phyloP scores from a whole-genome alignment of 208 protist species.

The Leishmania aethiopica region DNA sequence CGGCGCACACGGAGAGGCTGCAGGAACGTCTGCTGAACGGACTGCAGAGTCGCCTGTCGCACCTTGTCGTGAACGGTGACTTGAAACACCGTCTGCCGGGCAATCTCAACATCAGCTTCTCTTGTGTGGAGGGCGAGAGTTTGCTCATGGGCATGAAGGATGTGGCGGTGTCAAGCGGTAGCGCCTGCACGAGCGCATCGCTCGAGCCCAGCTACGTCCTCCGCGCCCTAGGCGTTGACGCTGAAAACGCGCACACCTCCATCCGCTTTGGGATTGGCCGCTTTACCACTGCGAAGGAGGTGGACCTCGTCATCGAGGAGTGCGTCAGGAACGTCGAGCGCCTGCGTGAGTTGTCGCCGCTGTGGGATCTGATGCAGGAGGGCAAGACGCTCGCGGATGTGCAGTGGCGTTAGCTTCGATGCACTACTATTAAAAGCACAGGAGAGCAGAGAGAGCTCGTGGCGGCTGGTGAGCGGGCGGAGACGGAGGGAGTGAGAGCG shows the following conservation, averaged over 20 bases:
- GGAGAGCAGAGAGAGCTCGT: background rate
- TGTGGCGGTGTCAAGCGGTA: constrained; percentile 96
- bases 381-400: constrained; percentile 94
- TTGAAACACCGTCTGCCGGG: constrained; percentile 91
- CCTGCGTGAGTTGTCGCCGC: constrained; percentile 97
- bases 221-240: constrained; percentile 97
- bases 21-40: constrained; percentile 85
- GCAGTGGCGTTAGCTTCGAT: constrained; percentile 68
- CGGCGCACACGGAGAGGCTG: constrained; percentile 79
- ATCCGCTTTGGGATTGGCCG: constrained; percentile 98
- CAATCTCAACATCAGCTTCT: constrained; percentile 99
- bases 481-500: background rate
- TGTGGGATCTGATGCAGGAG: constrained; percentile 98
- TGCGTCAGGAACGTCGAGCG: constrained; percentile 92
- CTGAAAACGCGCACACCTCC: constrained; percentile 99
- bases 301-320: constrained; percentile 93
- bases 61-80: constrained; percentile 96
- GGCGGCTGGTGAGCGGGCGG: background rate
- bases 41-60: constrained; percentile 75
- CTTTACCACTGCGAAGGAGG: constrained; percentile 97
- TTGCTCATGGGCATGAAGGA: constrained; percentile 98
- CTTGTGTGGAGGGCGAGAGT: constrained; percentile 99
- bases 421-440: background rate
- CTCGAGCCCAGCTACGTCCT: constrained; percentile 99
- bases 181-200: constrained; percentile 98